A percentile compares a stretch with the other conserved stretches of the same genome.
These are phyloP conservation scores for Wickerhamomyces tratensis DNA, from an alignment of 805 yeast species.

Conservation along the genomic window DNA sequence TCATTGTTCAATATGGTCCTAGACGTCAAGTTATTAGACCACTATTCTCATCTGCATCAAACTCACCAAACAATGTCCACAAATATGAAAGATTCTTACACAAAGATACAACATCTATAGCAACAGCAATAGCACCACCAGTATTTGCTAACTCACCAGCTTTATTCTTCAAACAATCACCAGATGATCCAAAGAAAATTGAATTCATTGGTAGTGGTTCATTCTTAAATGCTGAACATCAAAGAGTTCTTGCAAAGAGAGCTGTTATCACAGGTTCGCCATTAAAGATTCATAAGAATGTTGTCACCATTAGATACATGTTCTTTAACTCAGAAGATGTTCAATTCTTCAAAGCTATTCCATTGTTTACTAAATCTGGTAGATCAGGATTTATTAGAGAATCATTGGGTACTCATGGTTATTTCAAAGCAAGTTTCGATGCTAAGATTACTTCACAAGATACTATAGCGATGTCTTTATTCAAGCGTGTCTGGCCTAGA, in stretches of 20 bases:
- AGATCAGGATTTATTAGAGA: slow-evolving; percentile 93
- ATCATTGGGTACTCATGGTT: slow-evolving; percentile 96
- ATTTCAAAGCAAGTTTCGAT: slow-evolving; percentile 92
- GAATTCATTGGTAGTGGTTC: slow-evolving; percentile 86
- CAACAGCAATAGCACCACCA: slow-evolving; percentile 83
- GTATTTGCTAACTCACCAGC: slow-evolving; percentile 81
- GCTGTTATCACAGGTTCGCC: slow-evolving; percentile 90
- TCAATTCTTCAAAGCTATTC: slow-evolving; percentile 81
- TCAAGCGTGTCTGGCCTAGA: slow-evolving; percentile 90
- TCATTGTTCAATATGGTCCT: slow-evolving; percentile 89
- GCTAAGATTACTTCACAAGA: slow-evolving; percentile 88
- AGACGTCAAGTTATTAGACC: slow-evolving; percentile 82
- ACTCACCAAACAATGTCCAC: slow-evolving; percentile 76
- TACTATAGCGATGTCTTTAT: slow-evolving; percentile 86
- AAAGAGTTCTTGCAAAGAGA: slow-evolving; percentile 80
- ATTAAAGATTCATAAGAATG: slow-evolving; percentile 85
- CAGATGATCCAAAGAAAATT: slow-evolving; percentile 34
- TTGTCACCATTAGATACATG: slow-evolving; percentile 94
- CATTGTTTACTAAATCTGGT: slow-evolving; percentile 87
- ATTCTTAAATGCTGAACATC: slow-evolving; percentile 76
- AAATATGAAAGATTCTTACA: slow-evolving; percentile 80
- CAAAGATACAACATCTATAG: slow-evolving; percentile 63
- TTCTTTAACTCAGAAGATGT: slow-evolving; percentile 90
- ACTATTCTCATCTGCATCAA: slow-evolving; percentile 67
- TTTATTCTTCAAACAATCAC: slow-evolving; percentile 58